Evolutionary conservation across 148 eudicot genomes (phyloP), one percentile per base, ranked within the genome.

Genomic region (Heliamphora exappendiculata): DNA sequence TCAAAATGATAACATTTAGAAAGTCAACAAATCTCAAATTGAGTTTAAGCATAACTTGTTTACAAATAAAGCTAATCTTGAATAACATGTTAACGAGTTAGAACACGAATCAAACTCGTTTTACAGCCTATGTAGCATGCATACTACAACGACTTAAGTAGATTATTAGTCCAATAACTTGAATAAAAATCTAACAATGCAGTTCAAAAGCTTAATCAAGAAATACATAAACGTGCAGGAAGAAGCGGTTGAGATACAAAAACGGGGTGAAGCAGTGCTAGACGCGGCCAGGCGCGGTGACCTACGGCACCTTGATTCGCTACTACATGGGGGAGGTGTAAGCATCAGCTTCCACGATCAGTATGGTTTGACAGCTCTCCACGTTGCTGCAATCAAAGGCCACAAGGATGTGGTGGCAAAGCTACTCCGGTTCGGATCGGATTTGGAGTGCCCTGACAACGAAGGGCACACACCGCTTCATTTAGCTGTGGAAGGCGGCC

Each of bases 401-500:
- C 81, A 84, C 78, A 85, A 76, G 53, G 87, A 84, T 29, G 77
- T 59, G 5, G 84, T 82, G 19, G 80, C 76, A 82, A 67, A 82
- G 78, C 77, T 87, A 20, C 80, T 77, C 29, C 86, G 82, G 76
- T 81, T 76, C 33, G 84, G 81, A n/a, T 81, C 84, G 4, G 76
- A 78, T 47, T 26, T 87, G 44, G 87, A 87, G 14, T 60, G 76
- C 60, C 66, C 13, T 16, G 89, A 87, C 62, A 42, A 70, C 14
- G 87, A 84, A 49, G 89, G 89, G 47, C 79, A 79, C 78, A 82
- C 89, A 13, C 87, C 89, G 5, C 84, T 87, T 74, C 89, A 87
- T 50, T 53, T 82, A 70, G 87, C 89, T 0, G 89, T 85, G 22
- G 81, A 84, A 70, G 87, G 84, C 0, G 87, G 87, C 10, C 50